Base-by-base conservation (phyloP, 495 filamentous ascomycete species). In the Podospora fimiseda region DNA sequence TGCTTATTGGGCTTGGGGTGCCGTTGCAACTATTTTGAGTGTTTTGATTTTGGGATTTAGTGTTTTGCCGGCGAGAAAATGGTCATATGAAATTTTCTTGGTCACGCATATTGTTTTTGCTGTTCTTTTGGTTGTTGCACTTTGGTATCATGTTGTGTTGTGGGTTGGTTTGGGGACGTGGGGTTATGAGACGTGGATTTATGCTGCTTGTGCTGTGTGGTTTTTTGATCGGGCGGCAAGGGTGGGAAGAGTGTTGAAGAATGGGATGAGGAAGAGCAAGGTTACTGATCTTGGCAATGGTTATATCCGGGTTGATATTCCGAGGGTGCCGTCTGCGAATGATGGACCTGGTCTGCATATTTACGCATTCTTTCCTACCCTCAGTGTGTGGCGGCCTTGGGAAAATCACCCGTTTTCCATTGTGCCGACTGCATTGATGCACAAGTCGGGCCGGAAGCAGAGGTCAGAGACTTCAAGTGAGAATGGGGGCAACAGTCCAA, bases 381-480 rank as follows among this genome's bases (percentile, higher is more conserved):
- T 76, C 2, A 62, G 39, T 38, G 59, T 52, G 1, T 52, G 60
- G 23, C 65, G 69, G 9, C 59, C 64, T 0, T 79, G 75, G 75
- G 73, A 77, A 57, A 79, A 73, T 43, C 75, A 79, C 52, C 75
- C 74, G 1, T 79, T 77, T 50, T 76, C 72, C 2, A 50, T 74
- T 0, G 20, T 66, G 0, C 60, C 67, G 16, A 70, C 64, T 14
- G 44, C 61, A 9, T 43, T 66, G 51, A 49, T 69, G 9, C 46
- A 19, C 5, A 15, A 18, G 15, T 7, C 22, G 20, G 15, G 4
- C 42, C n/a, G 24, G 36, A 20, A 39, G 3, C n/a, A 5, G 7
- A 22, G 24, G 20, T 8, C 47, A 5, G 13, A 24, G 9, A 27
- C 22, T 8, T 33, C 23, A 38, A 15, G 23, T 5, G 18, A 5